Evolutionary conservation across 208 protist species (phyloP), one percentile per base, ranked within the genome.

Genomic region (Herpetomonas muscarum): DNA sequence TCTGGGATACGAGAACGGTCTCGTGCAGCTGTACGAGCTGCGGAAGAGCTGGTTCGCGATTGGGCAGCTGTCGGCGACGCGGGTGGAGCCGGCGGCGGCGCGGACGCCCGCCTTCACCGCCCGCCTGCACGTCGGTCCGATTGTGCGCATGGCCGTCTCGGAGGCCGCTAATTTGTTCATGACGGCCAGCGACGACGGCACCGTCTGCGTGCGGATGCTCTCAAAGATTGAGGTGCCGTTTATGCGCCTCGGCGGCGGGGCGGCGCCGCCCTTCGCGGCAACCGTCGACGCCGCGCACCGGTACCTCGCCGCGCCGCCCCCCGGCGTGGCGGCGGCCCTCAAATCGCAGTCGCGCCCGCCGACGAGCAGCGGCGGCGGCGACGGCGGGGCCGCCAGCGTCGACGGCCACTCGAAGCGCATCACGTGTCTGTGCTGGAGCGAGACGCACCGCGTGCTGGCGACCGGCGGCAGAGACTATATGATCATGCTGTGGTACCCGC

Each of bases 1-100:
- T 5, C 45, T 91, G 28, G 89, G 89, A 30, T 95, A 90, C 51
- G 79, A 84, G 24, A 79, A 81, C 19, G 85, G 85, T 22, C 64
- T 84, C 1, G 24, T 95, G 42, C 85, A 92, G 67, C 55, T 76
- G 28, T 94, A 86, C 53, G 59, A 53, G 45, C 62, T 94, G 31
- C 72, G 61, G 32, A n/a, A 48, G 21, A 58, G 67, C 32, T 92
- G 85, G 81, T 95, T 95, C 50, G 57, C 70, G 5, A 59, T 85
- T 12, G 63, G 52, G 12, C 70, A 79, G 36, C 39, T 78, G 34
- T 77, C 75, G 24, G 55, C 68, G n/a, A 80, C 77, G 37, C 66
- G 87, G 12, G 69, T 85, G 21, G 87, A 90, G 62, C 74, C 84
- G 24, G 70, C 84, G 12, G 58, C 61, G 19, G 49, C 67, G 44